These are phyloP conservation scores for Puccinia triticina DNA, from an alignment of 1,284 basidiomycete genomes.

Conservation along the genomic window DNA sequence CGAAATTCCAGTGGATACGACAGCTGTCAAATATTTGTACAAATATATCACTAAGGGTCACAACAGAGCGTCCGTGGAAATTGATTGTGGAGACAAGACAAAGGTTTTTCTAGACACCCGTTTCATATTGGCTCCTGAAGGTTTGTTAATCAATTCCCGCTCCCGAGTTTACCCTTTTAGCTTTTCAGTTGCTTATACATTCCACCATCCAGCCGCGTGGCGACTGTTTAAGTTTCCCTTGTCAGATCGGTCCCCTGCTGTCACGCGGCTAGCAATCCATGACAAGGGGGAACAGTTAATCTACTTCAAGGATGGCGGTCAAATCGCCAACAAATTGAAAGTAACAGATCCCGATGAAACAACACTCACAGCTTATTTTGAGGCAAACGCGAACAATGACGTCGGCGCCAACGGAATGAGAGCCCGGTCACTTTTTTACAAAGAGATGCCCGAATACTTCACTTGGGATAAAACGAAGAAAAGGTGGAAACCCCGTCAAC, in stretches of 20 bases:
- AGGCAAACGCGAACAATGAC: not conserved
- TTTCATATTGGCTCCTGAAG: constrained; percentile 4
- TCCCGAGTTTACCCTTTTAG: too few species aligned
- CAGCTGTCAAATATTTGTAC: constrained; percentile 11
- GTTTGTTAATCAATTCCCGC: too few species aligned
- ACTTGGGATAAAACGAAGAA: too few species aligned
- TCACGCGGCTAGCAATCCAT: not conserved
- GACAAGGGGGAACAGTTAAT: not conserved
- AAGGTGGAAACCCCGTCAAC: constrained; percentile 55
- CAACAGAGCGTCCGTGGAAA: not conserved
- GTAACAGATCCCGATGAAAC: too few species aligned
- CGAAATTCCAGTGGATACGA: not conserved
- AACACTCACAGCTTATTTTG: not conserved
- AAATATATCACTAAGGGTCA: constrained; percentile 33
- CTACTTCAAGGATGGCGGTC: not conserved
- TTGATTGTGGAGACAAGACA: not conserved
- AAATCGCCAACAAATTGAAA: too few species aligned
- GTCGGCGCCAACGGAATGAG: not conserved
- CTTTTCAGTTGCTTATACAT: too few species aligned
- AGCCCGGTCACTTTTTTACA: not conserved
- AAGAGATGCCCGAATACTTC: constrained; percentile 12
- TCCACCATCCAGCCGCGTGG: constrained; percentile 61
- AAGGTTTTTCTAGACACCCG: not conserved
- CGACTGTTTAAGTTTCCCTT: constrained; percentile 61
- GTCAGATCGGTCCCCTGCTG: constrained; percentile 55